Base-by-base conservation (phyloP, 2,329 filamentous ascomycete species). In the Atkinsonella hypoxylon region DNA sequence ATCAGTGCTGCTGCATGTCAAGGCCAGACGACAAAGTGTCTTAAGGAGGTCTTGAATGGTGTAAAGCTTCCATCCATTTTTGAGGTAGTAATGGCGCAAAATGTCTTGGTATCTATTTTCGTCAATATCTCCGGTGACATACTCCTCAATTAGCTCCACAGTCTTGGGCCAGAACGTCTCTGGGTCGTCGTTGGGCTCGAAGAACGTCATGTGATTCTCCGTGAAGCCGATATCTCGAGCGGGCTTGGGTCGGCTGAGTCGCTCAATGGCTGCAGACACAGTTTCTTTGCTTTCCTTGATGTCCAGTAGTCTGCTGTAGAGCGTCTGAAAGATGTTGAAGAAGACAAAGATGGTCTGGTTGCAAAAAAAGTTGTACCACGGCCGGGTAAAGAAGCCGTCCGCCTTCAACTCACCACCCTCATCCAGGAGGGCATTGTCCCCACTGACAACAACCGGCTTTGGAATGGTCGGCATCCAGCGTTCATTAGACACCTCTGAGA, bases 321-420 rank as follows among this genome's bases (percentile, higher is more conserved):
- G 73, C n/a, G 85, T 86, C 62, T 95, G 82, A 65, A 98, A 93
- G 54, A 95, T 83, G 58, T 85, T 87, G 72, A 98, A 86, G 75
- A 98, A 97, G 67, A 93, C 90, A 64, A 89, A 95, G 53, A 98
- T 84, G 3, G 85, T 88, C 60, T 89, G 80, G 65, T 96, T 97
- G 64, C 84, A 85, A 71, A 94, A 98, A 64, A 97, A 81, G 63
- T 91, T 91, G 72, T 89, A 95, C 68, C 81, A 83, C 11, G 82
- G 82, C 45, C 90, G 86, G 57, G 78, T 77, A 68, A 93, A 95
- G 52, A 87, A 83, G 48, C 89, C 86, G 54, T 95, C 89, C 54
- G 70, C 85, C 73, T 77, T 91, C 59, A 78, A 79, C 68, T 76
- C 82, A 62, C 76, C 79, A 57, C 78, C 81, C 39, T 71, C 76